These are phyloP conservation scores for Fomitopsis schrenkii DNA, from an alignment of 1,284 basidiomycete genomes.

Conservation along the genomic window DNA sequence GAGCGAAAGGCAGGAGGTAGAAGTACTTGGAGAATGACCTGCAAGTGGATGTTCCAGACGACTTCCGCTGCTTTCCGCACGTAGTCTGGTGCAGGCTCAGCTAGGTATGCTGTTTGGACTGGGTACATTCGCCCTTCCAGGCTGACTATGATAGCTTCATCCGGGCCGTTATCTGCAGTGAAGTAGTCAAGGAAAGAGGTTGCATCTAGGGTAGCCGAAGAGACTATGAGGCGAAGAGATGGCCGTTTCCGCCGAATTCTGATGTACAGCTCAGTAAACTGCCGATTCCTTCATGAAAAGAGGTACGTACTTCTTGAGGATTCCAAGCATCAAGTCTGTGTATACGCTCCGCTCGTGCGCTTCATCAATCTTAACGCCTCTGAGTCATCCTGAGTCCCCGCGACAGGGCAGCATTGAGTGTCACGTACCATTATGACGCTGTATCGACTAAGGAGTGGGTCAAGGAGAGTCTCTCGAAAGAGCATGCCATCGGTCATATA, in stretches of 20 bases:
- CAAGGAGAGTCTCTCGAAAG: slow-evolving; percentile 89
- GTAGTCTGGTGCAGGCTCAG: slow-evolving; percentile 78
- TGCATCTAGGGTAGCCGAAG: slow-evolving; percentile 95
- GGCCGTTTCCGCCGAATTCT: slow-evolving; percentile 89
- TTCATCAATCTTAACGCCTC: slow-evolving; percentile 77
- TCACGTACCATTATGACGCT: slow-evolving; percentile 88
- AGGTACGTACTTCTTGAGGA: slow-evolving; percentile 76
- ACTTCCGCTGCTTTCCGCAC: slow-evolving; percentile 81
- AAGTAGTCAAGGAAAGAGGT: slow-evolving; percentile 88
- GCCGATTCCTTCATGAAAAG: not conserved
- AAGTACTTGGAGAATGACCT: slow-evolving; percentile 40
- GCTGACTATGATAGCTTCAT: slow-evolving; percentile 78
- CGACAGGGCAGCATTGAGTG: not conserved
- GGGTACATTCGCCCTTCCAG: slow-evolving; percentile 92
- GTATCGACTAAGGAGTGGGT: slow-evolving; percentile 86
- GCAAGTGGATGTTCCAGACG: slow-evolving; percentile 82
- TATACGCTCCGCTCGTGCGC: slow-evolving; percentile 95
- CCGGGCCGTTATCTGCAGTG: slow-evolving; percentile 43
- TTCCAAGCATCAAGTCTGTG: slow-evolving; percentile 89
- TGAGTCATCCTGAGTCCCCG: slow-evolving; percentile 12
- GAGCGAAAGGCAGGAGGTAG: not conserved
- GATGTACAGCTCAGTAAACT: slow-evolving; percentile 11
- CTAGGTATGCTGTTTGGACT: slow-evolving; percentile 78
- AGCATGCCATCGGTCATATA: slow-evolving; percentile 99
- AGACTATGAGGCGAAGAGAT: slow-evolving; percentile 85